A percentile compares a stretch with the other conserved stretches of the same genome.
phyloP scores from a whole-genome alignment of 306 rosid genomes.

The Fragaria ananassa region DNA sequence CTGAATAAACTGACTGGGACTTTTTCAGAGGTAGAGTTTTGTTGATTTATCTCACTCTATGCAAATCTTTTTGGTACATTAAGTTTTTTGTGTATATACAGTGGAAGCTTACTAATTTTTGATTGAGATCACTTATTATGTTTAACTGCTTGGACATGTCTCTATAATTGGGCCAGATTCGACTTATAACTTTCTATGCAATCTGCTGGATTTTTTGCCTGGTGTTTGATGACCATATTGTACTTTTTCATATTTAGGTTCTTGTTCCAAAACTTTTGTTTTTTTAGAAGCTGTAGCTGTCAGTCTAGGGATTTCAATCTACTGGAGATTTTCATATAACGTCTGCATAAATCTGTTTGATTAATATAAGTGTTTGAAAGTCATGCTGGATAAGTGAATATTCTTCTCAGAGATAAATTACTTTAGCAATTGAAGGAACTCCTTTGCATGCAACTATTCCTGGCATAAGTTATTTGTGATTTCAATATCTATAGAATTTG shows the following conservation, averaged over 20 bases:
- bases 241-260: background rate
- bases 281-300: background rate
- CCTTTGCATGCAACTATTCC: background rate
- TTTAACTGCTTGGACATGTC: background rate
- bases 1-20: slow-evolving; percentile 96
- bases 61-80: background rate
- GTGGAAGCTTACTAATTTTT: background rate
- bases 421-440: background rate
- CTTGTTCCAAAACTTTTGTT: background rate
- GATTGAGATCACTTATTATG: slow-evolving; percentile 1
- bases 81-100: background rate
- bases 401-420: background rate
- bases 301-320: background rate
- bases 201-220: background rate
- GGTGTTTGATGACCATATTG: background rate
- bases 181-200: background rate
- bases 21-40: slow-evolving; percentile 79
- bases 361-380: background rate
- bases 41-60: background rate
- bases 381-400: background rate
- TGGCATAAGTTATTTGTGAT: background rate
- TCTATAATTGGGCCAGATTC: background rate
- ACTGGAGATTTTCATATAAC: background rate
- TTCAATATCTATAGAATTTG: background rate
- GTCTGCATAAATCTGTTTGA: background rate